phyloP scores from a whole-genome alignment of 1,284 basidiomycete species.

The Apiotrichum veenhuisii region DNA sequence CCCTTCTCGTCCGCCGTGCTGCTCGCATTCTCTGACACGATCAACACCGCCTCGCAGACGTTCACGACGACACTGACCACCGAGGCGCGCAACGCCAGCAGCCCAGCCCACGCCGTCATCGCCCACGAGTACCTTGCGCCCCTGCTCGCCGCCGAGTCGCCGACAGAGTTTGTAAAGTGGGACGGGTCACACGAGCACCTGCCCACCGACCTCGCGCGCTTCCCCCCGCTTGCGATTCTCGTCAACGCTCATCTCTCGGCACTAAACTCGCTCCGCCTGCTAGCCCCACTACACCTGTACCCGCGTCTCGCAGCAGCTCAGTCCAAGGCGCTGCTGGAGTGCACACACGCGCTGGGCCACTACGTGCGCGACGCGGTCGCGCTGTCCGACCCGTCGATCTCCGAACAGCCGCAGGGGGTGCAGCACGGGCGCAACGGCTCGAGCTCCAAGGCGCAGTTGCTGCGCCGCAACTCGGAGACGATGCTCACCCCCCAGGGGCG shows the following conservation, averaged over 20 bases:
- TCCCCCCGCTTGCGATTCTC: conserved; percentile 70
- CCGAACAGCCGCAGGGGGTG: no score
- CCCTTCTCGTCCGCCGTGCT: conserved; percentile 63
- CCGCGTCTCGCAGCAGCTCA: conserved; percentile 54
- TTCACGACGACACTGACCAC: conserved; percentile 28
- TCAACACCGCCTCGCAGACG: conserved; percentile 43
- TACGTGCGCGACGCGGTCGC: conserved; percentile 50
- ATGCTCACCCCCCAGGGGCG: conserved; percentile 34
- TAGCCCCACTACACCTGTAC: conserved; percentile 64
- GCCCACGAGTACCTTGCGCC: conserved; percentile 33
- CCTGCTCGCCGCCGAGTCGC: conserved; percentile 21
- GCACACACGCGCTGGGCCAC: conserved; percentile 49
- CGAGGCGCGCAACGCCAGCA: conserved; percentile 22
- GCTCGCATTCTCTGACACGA: conserved; percentile 52
- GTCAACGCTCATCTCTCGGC: conserved; percentile 70
- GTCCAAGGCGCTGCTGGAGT: conserved; percentile 53
- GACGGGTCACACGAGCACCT: conserved; percentile 7
- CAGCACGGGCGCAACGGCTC: conserved; percentile 11
- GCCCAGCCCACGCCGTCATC: conserved; percentile 37
- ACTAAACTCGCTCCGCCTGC: conserved; percentile 74
- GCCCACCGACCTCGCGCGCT: conserved; percentile 62
- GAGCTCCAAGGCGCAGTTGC: conserved; percentile 21
- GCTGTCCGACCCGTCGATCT: conserved; percentile 2
- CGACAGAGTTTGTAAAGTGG: conserved; percentile 14
- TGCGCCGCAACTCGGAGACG: conserved; percentile 35